Evolutionary conservation across 306 rosid species (phyloP).

Genomic region (Abrus precatorius): DNA sequence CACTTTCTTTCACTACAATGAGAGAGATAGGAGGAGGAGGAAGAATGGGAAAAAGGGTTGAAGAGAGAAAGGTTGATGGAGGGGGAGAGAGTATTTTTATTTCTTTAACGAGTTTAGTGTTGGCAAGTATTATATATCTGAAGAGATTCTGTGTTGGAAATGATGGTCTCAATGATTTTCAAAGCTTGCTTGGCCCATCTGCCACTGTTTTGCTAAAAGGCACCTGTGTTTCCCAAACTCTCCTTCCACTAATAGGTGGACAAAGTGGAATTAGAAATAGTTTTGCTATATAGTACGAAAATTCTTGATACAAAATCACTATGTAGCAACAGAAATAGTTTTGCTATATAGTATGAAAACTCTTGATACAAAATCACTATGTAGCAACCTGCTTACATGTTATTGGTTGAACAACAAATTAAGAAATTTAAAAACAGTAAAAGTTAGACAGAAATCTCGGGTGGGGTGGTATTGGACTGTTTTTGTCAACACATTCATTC

Average conservation of each 20-base stretch:
- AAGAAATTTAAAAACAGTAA: no score
- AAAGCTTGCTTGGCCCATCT: constrained; percentile 58
- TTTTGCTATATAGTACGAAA: no score
- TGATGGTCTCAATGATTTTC: constrained; percentile 46
- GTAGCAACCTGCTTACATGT: no score
- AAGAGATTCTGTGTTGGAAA: constrained; percentile 52
- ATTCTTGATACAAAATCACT: no score
- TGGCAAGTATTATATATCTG: constrained; percentile 41
- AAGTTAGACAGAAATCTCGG: no score
- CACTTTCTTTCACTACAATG: constrained; percentile 19
- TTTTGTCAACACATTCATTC: no score
- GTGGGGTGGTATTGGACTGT: no score
- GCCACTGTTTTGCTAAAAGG: constrained; percentile 38
- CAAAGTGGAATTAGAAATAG: background rate
- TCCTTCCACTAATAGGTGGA: constrained; percentile 41
- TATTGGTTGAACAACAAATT: no score
- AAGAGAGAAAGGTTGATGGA: constrained; percentile 44
- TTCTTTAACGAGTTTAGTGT: constrained; percentile 25
- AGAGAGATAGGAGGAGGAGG: background rate
- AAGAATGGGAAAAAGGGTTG: constrained; percentile 21
- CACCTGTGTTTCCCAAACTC: constrained; percentile 48
- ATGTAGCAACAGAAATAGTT: no score
- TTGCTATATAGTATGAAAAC: no score
- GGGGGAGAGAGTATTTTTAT: constrained; percentile 9
- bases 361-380: no score